Evolutionary conservation across 176 grass and related monocot species (phyloP), one percentile per base, ranked within the genome.

Genomic region (Carex myosuroides): DNA sequence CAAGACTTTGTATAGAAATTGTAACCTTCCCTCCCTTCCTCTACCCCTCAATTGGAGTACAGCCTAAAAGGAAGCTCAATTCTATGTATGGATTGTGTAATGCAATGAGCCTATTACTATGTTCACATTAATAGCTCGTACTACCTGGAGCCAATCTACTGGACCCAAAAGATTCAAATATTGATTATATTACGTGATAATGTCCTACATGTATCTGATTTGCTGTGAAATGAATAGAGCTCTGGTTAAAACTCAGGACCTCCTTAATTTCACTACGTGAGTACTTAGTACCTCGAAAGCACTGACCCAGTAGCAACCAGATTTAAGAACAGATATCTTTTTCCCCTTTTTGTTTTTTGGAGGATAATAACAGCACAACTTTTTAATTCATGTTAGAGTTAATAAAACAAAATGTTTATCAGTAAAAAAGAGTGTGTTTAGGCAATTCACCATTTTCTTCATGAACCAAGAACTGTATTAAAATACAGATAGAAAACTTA

Each of bases 211-310:
- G 22, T 76, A 76, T 29, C 72, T 56, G 46, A 17, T 13, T 53
- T 53, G 12, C 22, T 55, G 72, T 76, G 48, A 56, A 50, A 75
- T 75, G 24, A 13, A 76, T 76, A 16, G 37, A 55, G 30, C n/a
- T 46, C 21, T 3, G 72, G 72, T 29, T 76, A 76, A 77, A 70
- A 77, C 48, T 76, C 73, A 54, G 52, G 73, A 56, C 46, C 73
- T 56, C 37, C 39, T 37, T 16, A 67, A 6, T 18, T 42, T 71
- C 20, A 44, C 14, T 8, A 11, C 16, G 17, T 71, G 68, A 44
- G 33, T 41, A 70, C 5, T 2, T 70, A 21, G 9, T 48, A 71
- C 13, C 73, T 56, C 2, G 24, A 24, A 18, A 73, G 70, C 3
- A 73, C 70, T 14, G 70, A 73, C 42, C 42, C 8, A 46, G 44